These are phyloP conservation scores for Debaryomyces udenii DNA, from an alignment of 1,139 yeast genomes.

Conservation along the genomic window DNA sequence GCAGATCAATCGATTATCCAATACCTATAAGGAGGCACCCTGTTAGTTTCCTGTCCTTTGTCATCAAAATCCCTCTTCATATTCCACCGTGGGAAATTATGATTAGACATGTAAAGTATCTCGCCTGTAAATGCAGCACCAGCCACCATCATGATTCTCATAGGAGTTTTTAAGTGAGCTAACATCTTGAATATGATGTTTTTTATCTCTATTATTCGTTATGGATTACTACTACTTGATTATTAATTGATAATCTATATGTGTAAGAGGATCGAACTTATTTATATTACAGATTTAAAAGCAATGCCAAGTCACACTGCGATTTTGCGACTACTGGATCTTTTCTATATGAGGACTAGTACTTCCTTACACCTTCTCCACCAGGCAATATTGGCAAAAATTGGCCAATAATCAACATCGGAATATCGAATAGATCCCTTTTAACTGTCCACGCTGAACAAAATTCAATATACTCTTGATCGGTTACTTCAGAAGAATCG, in stretches of 20 bases:
- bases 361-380: constrained; percentile 41
- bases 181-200: constrained; percentile 1
- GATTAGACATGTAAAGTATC: constrained; percentile 38
- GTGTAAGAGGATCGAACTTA: background rate
- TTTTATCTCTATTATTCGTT: no score
- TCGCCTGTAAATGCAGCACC: constrained; percentile 40
- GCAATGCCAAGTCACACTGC: constrained; percentile 5
- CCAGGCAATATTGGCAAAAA: constrained; percentile 50
- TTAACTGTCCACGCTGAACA: constrained; percentile 70
- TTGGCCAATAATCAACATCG: constrained; percentile 56
- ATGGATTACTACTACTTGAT: no score
- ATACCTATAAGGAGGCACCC: constrained; percentile 17
- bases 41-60: constrained; percentile 32
- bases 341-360: constrained; percentile 18
- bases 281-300: constrained; percentile 3
- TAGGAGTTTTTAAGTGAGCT: constrained; percentile 23
- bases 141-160: constrained; percentile 36
- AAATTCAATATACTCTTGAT: constrained; percentile 45
- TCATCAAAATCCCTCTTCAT: constrained; percentile 33
- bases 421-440: constrained; percentile 87
- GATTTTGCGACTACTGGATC: constrained; percentile 6
- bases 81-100: constrained; percentile 30
- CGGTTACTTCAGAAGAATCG: constrained; percentile 11
- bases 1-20: constrained; percentile 1
- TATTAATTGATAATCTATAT: no score